A percentile compares a stretch with the other conserved stretches of the same genome.
Evolutionary conservation across 176 grass and related monocot species (phyloP).

Genomic region (Tillandsia fasciculata): DNA sequence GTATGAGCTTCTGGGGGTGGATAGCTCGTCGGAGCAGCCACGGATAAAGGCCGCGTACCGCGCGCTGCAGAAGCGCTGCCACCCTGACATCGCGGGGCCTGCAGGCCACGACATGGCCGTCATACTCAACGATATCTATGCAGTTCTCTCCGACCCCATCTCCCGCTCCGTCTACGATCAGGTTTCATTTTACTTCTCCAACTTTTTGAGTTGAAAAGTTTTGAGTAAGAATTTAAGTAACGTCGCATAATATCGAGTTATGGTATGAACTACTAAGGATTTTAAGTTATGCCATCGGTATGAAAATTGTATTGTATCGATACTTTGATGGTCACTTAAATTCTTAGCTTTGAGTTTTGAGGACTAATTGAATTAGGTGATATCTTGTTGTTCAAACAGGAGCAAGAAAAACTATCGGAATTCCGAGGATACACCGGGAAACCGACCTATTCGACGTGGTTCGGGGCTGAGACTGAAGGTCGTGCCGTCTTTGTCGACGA

Average conservation of each 20-base stretch:
- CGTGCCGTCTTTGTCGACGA: slow-evolving; percentile 91
- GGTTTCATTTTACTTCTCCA: slow-evolving; percentile 17
- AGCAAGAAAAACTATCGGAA: slow-evolving; percentile 68
- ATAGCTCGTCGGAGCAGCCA: slow-evolving; percentile 39
- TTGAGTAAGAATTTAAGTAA: too few species aligned
- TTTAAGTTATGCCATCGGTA: too few species aligned
- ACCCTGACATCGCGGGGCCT: slow-evolving; percentile 71
- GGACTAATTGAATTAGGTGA: too few species aligned
- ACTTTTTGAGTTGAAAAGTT: not conserved
- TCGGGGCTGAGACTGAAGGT: slow-evolving; percentile 40
- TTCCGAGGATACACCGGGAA: slow-evolving; percentile 81
- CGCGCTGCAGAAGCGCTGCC: slow-evolving; percentile 86
- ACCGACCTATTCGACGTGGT: slow-evolving; percentile 75
- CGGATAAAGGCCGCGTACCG: slow-evolving; percentile 88
- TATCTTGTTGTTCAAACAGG: slow-evolving; percentile 11
- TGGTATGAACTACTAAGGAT: too few species aligned
- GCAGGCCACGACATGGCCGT: slow-evolving; percentile 75
- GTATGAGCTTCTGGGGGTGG: slow-evolving; percentile 76
- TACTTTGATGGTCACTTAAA: too few species aligned
- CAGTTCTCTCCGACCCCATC: slow-evolving; percentile 73
- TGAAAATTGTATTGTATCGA: too few species aligned
- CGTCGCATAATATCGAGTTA: too few species aligned
- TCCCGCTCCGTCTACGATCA: slow-evolving; percentile 65
- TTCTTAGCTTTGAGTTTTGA: too few species aligned
- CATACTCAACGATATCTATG: slow-evolving; percentile 82